phyloP scores from a whole-genome alignment of 2,329 filamentous ascomycete genomes.

The Penicillium sp. region DNA sequence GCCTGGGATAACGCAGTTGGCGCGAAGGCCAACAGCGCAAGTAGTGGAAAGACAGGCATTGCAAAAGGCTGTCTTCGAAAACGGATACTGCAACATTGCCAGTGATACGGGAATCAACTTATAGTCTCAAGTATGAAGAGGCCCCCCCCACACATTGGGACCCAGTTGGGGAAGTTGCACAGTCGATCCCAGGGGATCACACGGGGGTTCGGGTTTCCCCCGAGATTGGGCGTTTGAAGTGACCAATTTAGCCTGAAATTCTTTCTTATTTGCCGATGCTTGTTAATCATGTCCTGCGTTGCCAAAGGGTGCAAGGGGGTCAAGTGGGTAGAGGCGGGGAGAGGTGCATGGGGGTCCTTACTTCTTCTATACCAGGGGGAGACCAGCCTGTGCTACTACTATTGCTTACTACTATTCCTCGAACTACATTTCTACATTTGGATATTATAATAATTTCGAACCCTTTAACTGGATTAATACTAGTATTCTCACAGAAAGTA shows the following conservation, averaged over 20 bases:
- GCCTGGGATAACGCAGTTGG: conserved; percentile 24
- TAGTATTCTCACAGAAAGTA: not conserved
- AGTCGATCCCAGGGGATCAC: conserved; percentile 18
- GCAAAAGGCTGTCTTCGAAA: not conserved
- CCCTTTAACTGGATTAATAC: not conserved
- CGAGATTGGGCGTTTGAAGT: not conserved
- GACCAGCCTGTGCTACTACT: not conserved
- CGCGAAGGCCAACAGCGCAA: conserved; percentile 22
- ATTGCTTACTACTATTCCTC: not conserved
- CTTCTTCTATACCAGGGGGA: not conserved
- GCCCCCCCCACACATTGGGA: not conserved
- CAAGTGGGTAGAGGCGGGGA: not conserved
- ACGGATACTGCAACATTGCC: not conserved
- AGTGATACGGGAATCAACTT: not conserved
- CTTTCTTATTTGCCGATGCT: not conserved
- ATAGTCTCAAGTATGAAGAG: not conserved
- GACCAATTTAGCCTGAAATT: not conserved
- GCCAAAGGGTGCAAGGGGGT: not conserved
- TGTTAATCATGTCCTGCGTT: not conserved
- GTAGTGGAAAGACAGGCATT: conserved; percentile 19
- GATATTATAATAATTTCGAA: not conserved
- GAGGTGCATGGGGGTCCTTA: not conserved
- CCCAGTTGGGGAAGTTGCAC: conserved; percentile 7
- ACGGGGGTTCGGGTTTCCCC: conserved; percentile 9
- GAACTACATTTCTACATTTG: too few species aligned